phyloP scores from a whole-genome alignment of 2,329 filamentous ascomycete genomes.

The Aspergillus sp. region DNA sequence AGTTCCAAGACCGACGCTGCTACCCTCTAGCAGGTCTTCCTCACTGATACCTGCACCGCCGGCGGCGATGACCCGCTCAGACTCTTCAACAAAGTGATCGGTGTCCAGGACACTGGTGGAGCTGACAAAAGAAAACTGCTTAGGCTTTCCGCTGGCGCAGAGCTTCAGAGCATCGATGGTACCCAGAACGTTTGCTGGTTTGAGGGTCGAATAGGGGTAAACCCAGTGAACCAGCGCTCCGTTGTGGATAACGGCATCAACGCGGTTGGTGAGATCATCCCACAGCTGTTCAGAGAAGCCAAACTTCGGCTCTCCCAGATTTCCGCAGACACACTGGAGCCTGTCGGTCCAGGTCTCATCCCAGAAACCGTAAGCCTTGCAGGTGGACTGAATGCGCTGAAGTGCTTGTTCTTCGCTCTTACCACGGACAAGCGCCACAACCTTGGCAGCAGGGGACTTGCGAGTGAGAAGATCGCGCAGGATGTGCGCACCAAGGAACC shows the following conservation, averaged over 20 bases:
- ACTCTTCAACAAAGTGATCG: constrained; percentile 73
- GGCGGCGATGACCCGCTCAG: constrained; percentile 55
- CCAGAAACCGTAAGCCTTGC: constrained; percentile 74
- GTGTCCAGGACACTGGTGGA: constrained; percentile 81
- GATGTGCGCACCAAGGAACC: constrained; percentile 81
- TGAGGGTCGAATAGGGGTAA: constrained; percentile 67
- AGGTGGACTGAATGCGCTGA: constrained; percentile 50
- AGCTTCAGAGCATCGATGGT: constrained; percentile 73
- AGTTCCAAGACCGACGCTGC: constrained; percentile 69
- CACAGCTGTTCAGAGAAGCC: constrained; percentile 65
- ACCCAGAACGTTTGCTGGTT: constrained; percentile 70
- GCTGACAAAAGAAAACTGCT: constrained; percentile 74
- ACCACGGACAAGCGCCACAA: constrained; percentile 73
- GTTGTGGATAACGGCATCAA: constrained; percentile 76
- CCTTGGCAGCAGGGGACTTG: constrained; percentile 49
- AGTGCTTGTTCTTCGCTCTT: constrained; percentile 49
- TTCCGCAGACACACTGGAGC: constrained; percentile 63
- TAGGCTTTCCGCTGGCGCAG: constrained; percentile 71
- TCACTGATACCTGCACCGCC: constrained; percentile 66
- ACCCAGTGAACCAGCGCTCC: constrained; percentile 79
- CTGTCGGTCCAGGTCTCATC: constrained; percentile 56
- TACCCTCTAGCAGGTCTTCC: constrained; percentile 72
- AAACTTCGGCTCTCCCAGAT: constrained; percentile 58
- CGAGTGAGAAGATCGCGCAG: constrained; percentile 68
- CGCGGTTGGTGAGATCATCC: constrained; percentile 59